Conservation (phyloP, 495 filamentous ascomycete genomes). For the Apodospora peruviana region DNA sequence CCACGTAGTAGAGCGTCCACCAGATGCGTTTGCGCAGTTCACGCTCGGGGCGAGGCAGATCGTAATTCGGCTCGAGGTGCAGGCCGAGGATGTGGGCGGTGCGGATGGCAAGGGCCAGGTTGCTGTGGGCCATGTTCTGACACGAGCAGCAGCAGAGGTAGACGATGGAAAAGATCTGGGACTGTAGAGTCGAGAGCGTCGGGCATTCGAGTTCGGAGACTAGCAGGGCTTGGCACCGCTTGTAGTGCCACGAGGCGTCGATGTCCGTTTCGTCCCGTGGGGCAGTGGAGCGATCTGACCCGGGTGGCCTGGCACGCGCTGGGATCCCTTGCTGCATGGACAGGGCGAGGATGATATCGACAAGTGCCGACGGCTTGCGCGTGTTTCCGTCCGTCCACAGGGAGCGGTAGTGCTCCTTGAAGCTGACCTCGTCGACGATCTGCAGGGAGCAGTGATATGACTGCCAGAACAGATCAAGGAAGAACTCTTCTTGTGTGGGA, state of each 20-base stretch:
- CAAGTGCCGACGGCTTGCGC: conserved; percentile 45
- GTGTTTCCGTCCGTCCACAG: conserved; percentile 33
- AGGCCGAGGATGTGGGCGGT: conserved; percentile 49
- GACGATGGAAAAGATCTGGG: conserved; percentile 51
- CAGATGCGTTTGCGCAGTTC: conserved; percentile 45
- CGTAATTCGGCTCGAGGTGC: conserved; percentile 40
- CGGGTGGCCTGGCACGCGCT: conserved; percentile 19
- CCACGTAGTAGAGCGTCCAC: conserved; percentile 46
- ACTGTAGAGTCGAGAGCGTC: conserved; percentile 46
- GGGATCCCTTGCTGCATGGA: conserved; percentile 47
- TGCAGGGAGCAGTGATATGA: conserved; percentile 33
- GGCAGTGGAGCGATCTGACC: background rate
- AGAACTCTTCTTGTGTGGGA: conserved; percentile 43
- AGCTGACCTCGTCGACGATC: conserved; percentile 44
- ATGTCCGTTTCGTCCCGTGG: conserved; percentile 8
- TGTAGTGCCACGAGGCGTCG: conserved; percentile 27
- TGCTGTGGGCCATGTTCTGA: conserved; percentile 44
- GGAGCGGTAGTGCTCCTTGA: conserved; percentile 43
- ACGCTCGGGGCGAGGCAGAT: conserved; percentile 27
- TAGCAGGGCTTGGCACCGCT: conserved; percentile 42
- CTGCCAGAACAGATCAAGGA: conserved; percentile 45
- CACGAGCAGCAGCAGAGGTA: conserved; percentile 54
- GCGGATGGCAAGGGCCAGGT: conserved; percentile 36
- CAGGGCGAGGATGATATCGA: conserved; percentile 50
- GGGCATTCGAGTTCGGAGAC: conserved; percentile 44